A percentile compares a stretch with the other conserved stretches of the same genome.
Evolutionary conservation across 129 eudicot species (phyloP).

Genomic region (Saussurea involucrata): DNA sequence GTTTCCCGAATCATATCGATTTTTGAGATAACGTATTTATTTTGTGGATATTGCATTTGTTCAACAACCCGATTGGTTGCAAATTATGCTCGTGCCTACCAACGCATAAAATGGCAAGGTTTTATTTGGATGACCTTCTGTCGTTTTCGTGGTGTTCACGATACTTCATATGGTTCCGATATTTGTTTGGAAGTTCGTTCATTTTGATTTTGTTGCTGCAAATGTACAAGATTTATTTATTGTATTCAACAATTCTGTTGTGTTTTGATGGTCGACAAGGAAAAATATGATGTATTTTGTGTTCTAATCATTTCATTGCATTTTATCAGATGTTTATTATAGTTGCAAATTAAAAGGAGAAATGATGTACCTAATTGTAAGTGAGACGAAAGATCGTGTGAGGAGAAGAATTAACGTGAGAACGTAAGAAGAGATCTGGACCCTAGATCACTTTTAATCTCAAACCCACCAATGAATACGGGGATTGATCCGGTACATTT

Average conservation of each 20-base stretch:
- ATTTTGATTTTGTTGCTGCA: not conserved
- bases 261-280: not conserved
- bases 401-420: too few species aligned
- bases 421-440: too few species aligned
- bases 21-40: conserved; percentile 27
- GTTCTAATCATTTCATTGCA: not conserved
- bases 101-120: not conserved
- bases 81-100: conserved; percentile 5
- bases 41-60: conserved; percentile 10
- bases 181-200: too few species aligned
- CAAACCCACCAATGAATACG: too few species aligned
- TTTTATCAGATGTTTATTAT: not conserved
- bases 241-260: not conserved
- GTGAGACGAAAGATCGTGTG: too few species aligned
- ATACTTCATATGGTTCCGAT: not conserved
- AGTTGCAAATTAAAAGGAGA: not conserved
- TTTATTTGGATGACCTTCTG: not conserved
- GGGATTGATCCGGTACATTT: too few species aligned
- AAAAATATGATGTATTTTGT: not conserved
- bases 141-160: not conserved
- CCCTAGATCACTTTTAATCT: too few species aligned
- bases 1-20: conserved; percentile 57
- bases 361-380: not conserved
- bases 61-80: conserved; percentile 1
- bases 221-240: not conserved